Conservation (phyloP, 257 asterid species). For the Solanum corneliomulleri region DNA sequence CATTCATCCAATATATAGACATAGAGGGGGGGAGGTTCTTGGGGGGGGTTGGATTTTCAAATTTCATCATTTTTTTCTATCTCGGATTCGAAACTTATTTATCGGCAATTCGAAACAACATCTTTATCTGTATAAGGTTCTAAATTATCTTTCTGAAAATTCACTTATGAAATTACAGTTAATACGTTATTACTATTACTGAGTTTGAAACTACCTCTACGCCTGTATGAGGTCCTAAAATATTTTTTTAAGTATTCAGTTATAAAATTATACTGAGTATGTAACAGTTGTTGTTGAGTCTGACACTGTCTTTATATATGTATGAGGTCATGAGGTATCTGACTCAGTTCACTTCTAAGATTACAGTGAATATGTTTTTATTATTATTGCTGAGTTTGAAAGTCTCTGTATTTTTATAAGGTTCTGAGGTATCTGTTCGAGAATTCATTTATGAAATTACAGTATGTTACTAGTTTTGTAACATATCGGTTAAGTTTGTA, state of each 20-base stretch:
- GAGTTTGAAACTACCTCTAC: neutral
- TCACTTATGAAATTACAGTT: rapidly evolving
- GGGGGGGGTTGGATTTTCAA: neutral
- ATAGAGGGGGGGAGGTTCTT: neutral
- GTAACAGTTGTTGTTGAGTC: too few relatives aligned
- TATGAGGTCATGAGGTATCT: neutral
- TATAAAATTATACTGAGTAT: too few relatives aligned
- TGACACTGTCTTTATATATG: too few relatives aligned
- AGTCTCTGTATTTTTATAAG: neutral
- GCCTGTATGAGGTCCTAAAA: neutral
- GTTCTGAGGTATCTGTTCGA: neutral
- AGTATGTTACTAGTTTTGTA: neutral
- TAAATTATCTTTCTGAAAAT: rapidly evolving
- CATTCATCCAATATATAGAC: neutral
- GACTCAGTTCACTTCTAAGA: neutral
- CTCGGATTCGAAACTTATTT: neutral
- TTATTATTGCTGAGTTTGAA: neutral
- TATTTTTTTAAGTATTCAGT: too few relatives aligned
- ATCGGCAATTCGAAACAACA: neutral
- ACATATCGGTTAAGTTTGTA: neutral
- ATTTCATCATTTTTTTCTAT: neutral
- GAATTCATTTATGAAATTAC: neutral
- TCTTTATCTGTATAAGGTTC: too few relatives aligned
- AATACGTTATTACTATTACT: neutral
- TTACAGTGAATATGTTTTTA: neutral